Percentiles rank a stretch among this genome's conserved stretches.
Conservation (phyloP, 306 rosid species). For the Echinosophora koreensis region DNA sequence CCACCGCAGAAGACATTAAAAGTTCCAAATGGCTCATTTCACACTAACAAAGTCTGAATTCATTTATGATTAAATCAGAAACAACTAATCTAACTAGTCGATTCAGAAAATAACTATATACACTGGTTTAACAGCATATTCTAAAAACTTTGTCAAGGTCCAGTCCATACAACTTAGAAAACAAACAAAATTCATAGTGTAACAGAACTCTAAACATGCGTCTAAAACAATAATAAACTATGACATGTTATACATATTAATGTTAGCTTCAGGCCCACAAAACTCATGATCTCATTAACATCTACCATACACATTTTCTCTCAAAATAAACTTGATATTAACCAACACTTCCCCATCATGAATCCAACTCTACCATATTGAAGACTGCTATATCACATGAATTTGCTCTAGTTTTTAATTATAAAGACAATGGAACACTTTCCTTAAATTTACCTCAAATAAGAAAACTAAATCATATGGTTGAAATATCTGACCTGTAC, state of each 20-base stretch:
- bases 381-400: conserved; percentile 21
- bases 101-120: conserved; percentile 9
- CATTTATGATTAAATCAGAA: neutral
- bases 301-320: neutral
- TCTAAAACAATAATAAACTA: neutral
- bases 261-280: conserved; percentile 2
- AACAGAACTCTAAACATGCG: conserved; percentile 1
- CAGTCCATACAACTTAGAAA: neutral
- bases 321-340: neutral
- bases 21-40: conserved; percentile 15
- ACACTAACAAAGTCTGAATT: neutral
- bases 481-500: conserved; percentile 71
- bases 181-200: neutral
- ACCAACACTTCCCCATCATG: neutral
- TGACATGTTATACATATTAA: neutral
- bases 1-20: neutral
- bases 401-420: conserved; percentile 18
- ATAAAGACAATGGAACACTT: neutral
- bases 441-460: neutral
- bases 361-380: conserved; percentile 18
- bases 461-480: conserved; percentile 7
- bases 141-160: neutral
- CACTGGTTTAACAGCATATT: neutral
- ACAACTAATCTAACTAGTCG: neutral
- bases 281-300: too few species aligned